phyloP scores from a whole-genome alignment of 2,329 filamentous ascomycete species.

The Pyricularia grisea region DNA sequence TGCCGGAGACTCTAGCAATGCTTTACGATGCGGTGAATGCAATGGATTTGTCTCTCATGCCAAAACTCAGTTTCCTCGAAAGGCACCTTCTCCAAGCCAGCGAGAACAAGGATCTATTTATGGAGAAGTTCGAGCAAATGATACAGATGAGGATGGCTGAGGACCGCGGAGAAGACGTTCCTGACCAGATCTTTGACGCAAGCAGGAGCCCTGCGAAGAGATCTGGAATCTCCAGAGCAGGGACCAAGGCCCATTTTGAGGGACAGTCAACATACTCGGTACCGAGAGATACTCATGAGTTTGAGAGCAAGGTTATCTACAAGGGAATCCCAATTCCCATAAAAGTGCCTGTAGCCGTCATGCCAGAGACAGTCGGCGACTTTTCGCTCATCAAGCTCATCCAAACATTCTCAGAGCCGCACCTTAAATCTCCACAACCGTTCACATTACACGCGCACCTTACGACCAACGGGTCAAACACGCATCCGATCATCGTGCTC shows the following conservation, averaged over 20 bases:
- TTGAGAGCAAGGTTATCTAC: slow-evolving; percentile 90
- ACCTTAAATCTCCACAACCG: slow-evolving; percentile 72
- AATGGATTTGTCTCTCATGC: slow-evolving; percentile 95
- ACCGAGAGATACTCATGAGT: slow-evolving; percentile 93
- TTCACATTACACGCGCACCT: slow-evolving; percentile 85
- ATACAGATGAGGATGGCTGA: slow-evolving; percentile 71
- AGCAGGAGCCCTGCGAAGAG: slow-evolving; percentile 36
- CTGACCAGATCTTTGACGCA: slow-evolving; percentile 34
- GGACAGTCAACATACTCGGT: slow-evolving; percentile 58
- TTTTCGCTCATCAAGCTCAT: slow-evolving; percentile 97
- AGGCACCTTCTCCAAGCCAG: slow-evolving; percentile 78
- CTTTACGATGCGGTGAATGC: slow-evolving; percentile 89
- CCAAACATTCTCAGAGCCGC: slow-evolving; percentile 79
- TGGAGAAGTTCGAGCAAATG: slow-evolving; percentile 96
- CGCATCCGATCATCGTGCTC: slow-evolving; percentile 90
- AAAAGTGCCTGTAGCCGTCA: slow-evolving; percentile 88
- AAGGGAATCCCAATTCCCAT: slow-evolving; percentile 95
- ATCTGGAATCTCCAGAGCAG: slow-evolving; percentile 46
- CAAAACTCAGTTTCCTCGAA: slow-evolving; percentile 73
- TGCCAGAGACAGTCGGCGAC: slow-evolving; percentile 93
- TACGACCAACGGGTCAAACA: slow-evolving; percentile 81
- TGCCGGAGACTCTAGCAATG: slow-evolving; percentile 76
- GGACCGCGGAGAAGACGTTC: slow-evolving; percentile 37
- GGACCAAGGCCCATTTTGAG: slow-evolving; percentile 53
- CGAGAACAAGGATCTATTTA: slow-evolving; percentile 91